A percentile compares a stretch with the other conserved stretches of the same genome.
Conservation (phyloP, 2,329 filamentous ascomycete species). For the Drechslera avenae region DNA sequence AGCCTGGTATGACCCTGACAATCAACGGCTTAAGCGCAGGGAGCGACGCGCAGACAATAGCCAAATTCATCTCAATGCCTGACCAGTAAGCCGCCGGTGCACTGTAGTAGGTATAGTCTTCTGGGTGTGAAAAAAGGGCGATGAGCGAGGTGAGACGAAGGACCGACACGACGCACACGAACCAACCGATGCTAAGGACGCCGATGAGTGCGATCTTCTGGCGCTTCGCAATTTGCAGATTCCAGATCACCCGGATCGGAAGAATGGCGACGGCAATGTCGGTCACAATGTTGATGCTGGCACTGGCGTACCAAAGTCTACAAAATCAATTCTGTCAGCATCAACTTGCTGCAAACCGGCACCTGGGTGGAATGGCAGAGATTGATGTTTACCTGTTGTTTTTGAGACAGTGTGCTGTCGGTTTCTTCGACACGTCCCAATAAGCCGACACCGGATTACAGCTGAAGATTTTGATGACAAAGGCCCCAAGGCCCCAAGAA, state of each 20-base stretch:
- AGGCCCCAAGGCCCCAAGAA: conserved; percentile 16
- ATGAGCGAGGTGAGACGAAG: conserved; percentile 32
- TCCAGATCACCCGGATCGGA: conserved; percentile 33
- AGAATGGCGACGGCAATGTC: conserved; percentile 34
- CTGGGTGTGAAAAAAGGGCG: conserved; percentile 14
- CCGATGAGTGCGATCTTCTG: conserved; percentile 30
- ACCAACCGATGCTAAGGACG: conserved; percentile 40
- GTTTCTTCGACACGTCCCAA: conserved; percentile 25
- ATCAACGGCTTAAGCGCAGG: conserved; percentile 39
- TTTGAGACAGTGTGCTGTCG: conserved; percentile 23
- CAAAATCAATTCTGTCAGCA: not conserved
- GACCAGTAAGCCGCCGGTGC: conserved; percentile 36
- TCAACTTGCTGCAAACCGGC: not conserved
- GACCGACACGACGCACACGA: conserved; percentile 41
- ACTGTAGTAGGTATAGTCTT: conserved; percentile 33
- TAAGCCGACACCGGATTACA: conserved; percentile 32
- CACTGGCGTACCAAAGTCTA: conserved; percentile 31
- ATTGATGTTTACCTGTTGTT: conserved; percentile 20
- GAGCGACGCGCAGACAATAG: conserved; percentile 40
- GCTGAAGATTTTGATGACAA: conserved; percentile 24
- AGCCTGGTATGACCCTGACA: conserved; percentile 28
- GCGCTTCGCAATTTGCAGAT: conserved; percentile 25
- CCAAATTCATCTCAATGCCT: conserved; percentile 38
- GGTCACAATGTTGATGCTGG: conserved; percentile 30
- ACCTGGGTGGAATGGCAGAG: too few species aligned